Conservation (phyloP, 1,139 yeast genomes). For the Diutina ranongensis region DNA sequence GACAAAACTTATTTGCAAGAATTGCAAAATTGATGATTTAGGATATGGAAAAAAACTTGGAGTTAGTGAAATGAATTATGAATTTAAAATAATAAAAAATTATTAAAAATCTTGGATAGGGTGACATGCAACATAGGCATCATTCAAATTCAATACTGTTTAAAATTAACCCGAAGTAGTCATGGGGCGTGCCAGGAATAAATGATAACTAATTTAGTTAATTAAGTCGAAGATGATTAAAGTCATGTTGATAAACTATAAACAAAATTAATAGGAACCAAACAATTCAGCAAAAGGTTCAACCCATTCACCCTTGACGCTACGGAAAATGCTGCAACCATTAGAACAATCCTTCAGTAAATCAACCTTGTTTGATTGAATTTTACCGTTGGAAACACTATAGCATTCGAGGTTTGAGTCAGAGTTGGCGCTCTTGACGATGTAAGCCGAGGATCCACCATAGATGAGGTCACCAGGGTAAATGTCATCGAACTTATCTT, state of each 20-base stretch:
- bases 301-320: background rate
- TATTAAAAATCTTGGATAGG: no score
- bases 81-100: no score
- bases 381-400: background rate
- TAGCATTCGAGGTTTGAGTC: background rate
- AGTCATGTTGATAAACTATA: no score
- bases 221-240: no score
- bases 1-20: constrained; percentile 5
- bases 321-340: background rate
- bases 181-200: no score
- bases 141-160: no score
- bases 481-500: background rate
- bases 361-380: background rate
- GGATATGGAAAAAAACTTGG: background rate
- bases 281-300: background rate
- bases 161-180: no score
- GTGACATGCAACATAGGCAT: no score
- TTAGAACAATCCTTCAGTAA: background rate
- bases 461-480: background rate
- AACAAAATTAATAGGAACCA: background rate
- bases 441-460: background rate
- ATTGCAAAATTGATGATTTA: background rate
- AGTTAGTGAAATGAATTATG: background rate
- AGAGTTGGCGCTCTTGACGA: background rate
- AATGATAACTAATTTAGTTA: no score